Base-by-base conservation (phyloP, 306 rosid species). In the Carpinus viminea region DNA sequence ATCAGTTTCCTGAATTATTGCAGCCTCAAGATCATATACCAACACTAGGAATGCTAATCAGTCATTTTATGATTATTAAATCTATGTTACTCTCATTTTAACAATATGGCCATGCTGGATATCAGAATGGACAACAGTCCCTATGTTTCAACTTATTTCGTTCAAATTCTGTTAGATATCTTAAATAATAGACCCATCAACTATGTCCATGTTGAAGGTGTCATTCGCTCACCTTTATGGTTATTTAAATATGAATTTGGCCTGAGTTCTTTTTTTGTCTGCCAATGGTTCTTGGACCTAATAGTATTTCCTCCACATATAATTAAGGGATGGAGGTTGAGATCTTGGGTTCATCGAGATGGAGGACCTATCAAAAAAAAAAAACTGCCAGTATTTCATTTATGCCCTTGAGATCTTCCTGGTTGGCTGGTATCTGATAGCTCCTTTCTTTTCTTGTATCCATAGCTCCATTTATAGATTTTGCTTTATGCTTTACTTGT, bases 41-140 rank as follows among this genome's bases (percentile, higher is more conserved):
- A 15, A 4, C 28, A 5, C 38, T 28, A 41, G 36, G 3, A 60
- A 61, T 12, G n/a, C 68, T 28, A 61, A 61, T 26, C n/a, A 26
- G 43, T 65, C 78, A 56, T 21, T 47, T 71, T 46, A 31, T 46
- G 66, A 56, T 61, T 81, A 43, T 66, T 17, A 62, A 74, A 16
- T 59, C 38, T 73, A 28, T 28, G 10, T 28, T 31, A 61, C 68
- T 61, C 68, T 61, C 68, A 28, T 61, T 13, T 12, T 61, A 55
- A 18, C 8, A 8, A 17, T 57, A 21, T 57, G 3, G 2, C 34
- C 47, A 34, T 34, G 70, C 36, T 34, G 47, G 70, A 31, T 46
- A 9, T 31, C 50, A 9, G 18, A 20, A 0, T 16, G 15, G 65
- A 20, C 65, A 24, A 24, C 36, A 8, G 0, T 66, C 24, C 36